phyloP scores from a whole-genome alignment of 495 filamentous ascomycete species.

The Penicillium mononematosum region DNA sequence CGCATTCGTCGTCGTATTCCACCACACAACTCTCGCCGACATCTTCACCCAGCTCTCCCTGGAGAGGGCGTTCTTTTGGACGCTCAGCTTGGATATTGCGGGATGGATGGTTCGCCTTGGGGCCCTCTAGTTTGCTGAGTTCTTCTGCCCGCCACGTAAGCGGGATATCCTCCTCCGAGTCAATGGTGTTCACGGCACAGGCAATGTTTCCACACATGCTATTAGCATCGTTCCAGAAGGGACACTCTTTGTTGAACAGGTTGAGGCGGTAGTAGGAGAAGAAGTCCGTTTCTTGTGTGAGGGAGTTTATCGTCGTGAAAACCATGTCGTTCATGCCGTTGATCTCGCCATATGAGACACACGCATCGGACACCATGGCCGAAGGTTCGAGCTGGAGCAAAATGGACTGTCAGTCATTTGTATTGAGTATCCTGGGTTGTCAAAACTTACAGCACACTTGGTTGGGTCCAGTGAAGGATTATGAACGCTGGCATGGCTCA shows the following conservation, averaged over 20 bases:
- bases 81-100: conserved; percentile 65
- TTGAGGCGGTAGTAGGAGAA: conserved; percentile 97
- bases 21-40: conserved; percentile 95
- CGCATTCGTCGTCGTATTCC: conserved; percentile 97
- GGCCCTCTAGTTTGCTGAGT: conserved; percentile 88
- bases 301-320: conserved; percentile 72
- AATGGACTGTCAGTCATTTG: conserved; percentile 6
- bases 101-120: conserved; percentile 83
- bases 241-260: conserved; percentile 92
- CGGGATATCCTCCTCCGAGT: conserved; percentile 92
- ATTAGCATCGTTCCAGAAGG: conserved; percentile 91
- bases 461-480: conserved; percentile 40
- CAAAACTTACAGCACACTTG: conserved; percentile 65
- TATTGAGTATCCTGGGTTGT: neutral
- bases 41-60: conserved; percentile 77
- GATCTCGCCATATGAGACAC: conserved; percentile 86
- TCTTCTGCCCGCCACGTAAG: conserved; percentile 87
- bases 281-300: conserved; percentile 89
- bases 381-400: conserved; percentile 58
- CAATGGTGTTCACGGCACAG: conserved; percentile 94
- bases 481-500: conserved; percentile 44
- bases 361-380: conserved; percentile 78
- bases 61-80: conserved; percentile 68
- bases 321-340: conserved; percentile 77
- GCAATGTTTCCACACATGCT: conserved; percentile 97